These are phyloP conservation scores for Aspergillaceae sp. DNA, from an alignment of 2,329 filamentous ascomycete genomes.

Conservation along the genomic window DNA sequence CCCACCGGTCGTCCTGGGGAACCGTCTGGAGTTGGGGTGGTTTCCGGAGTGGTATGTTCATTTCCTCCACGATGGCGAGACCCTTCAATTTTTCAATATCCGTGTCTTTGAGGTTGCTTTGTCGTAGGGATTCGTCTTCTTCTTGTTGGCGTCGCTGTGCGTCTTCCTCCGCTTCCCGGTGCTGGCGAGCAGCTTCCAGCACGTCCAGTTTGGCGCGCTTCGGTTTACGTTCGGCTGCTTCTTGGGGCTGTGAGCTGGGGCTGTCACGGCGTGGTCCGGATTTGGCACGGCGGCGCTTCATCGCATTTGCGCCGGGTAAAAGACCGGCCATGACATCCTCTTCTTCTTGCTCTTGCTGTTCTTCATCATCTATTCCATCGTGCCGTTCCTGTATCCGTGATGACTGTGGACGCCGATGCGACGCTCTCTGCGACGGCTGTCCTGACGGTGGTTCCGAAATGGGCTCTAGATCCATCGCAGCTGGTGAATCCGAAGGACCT, in stretches of 20 bases:
- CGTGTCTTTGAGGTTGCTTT: constrained; percentile 52
- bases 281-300: constrained; percentile 68
- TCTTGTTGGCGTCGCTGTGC: constrained; percentile 52
- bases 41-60: constrained; percentile 48
- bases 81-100: constrained; percentile 65
- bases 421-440: not conserved
- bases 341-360: constrained; percentile 19
- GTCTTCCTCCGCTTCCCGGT: constrained; percentile 46
- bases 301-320: constrained; percentile 64
- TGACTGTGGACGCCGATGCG: constrained; percentile 11
- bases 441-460: not conserved
- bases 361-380: constrained; percentile 37
- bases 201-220: constrained; percentile 59
- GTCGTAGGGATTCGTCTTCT: constrained; percentile 48
- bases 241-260: constrained; percentile 13
- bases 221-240: constrained; percentile 30
- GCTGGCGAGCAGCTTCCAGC: constrained; percentile 52
- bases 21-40: constrained; percentile 22
- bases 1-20: constrained; percentile 59
- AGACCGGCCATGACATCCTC: constrained; percentile 61
- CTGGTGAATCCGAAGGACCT: constrained; percentile 6
- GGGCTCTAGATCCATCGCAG: constrained; percentile 15
- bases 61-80: constrained; percentile 67
- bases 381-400: constrained; percentile 17
- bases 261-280: constrained; percentile 40